Conservation (phyloP, 78 protist genomes). For the Pigoraptor vietnamica region DNA sequence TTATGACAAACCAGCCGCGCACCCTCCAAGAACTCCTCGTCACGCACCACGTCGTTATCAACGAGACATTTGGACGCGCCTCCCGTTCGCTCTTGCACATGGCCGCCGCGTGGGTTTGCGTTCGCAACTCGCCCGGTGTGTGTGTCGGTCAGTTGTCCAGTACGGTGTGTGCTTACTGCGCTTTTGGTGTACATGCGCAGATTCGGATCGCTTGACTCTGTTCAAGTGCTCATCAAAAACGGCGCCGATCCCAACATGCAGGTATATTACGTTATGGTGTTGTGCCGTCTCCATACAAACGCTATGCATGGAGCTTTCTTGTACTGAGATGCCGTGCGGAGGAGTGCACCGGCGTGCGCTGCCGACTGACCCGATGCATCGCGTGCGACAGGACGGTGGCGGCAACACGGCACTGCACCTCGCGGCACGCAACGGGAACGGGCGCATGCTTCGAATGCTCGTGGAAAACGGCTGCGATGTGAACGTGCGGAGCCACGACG, state of each 20-base stretch:
- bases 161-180: too few relatives aligned
- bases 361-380: background rate
- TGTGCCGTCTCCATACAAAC: background rate
- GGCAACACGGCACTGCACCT: background rate
- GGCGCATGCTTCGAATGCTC: background rate
- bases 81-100: background rate
- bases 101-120: background rate
- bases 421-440: conserved; percentile 20
- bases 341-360: background rate
- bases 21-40: background rate
- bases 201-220: background rate
- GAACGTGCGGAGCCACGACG: background rate
- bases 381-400: background rate
- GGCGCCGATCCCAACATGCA: background rate
- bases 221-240: background rate
- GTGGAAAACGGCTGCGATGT: background rate
- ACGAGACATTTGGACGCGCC: background rate
- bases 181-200: background rate
- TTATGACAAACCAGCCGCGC: background rate
- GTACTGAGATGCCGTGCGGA: background rate
- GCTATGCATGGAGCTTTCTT: background rate
- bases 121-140: background rate
- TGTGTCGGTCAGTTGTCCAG: too few relatives aligned
- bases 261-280: background rate
- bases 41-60: background rate